Conservation (phyloP, 192 early-diverging fungal genomes). For the Coemansia sp. region DNA sequence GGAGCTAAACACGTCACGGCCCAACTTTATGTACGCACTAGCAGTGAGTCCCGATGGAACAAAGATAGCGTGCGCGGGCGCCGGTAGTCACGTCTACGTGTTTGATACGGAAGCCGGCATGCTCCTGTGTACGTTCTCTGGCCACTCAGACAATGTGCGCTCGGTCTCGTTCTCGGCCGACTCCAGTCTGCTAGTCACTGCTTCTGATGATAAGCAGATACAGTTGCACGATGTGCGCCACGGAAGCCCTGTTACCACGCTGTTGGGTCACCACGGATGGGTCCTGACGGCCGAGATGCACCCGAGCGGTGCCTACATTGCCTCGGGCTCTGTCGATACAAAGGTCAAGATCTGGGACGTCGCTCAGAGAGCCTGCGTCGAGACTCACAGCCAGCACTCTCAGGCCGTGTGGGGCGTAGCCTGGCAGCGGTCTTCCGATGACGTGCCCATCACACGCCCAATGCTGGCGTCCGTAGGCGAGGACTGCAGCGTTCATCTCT, state of each 20-base stretch:
- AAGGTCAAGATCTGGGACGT: constrained; percentile 59
- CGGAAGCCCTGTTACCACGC: constrained; percentile 37
- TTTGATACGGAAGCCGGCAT: constrained; percentile 41
- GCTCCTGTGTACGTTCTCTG: constrained; percentile 41
- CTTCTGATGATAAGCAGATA: constrained; percentile 53
- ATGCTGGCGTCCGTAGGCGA: constrained; percentile 53
- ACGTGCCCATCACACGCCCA: constrained; percentile 30
- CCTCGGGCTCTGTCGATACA: constrained; percentile 48
- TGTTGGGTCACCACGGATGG: constrained; percentile 53
- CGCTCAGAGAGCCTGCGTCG: constrained; percentile 41
- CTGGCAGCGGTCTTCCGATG: constrained; percentile 45
- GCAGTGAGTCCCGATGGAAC: constrained; percentile 45
- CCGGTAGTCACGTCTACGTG: constrained; percentile 38
- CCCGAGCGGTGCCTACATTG: constrained; percentile 44
- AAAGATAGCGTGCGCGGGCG: constrained; percentile 46
- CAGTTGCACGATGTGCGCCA: constrained; percentile 51
- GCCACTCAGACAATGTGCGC: constrained; percentile 53
- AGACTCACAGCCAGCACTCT: constrained; percentile 46
- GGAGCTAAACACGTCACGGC: constrained; percentile 53
- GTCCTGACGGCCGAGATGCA: constrained; percentile 52
- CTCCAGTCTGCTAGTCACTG: constrained; percentile 42
- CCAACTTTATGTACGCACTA: constrained; percentile 43
- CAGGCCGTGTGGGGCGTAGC: constrained; percentile 52
- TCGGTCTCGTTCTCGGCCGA: constrained; percentile 50
- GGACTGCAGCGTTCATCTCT: constrained; percentile 41